phyloP scores from a whole-genome alignment of 139 green algal genomes.

The Diplosphaera chodatii region DNA sequence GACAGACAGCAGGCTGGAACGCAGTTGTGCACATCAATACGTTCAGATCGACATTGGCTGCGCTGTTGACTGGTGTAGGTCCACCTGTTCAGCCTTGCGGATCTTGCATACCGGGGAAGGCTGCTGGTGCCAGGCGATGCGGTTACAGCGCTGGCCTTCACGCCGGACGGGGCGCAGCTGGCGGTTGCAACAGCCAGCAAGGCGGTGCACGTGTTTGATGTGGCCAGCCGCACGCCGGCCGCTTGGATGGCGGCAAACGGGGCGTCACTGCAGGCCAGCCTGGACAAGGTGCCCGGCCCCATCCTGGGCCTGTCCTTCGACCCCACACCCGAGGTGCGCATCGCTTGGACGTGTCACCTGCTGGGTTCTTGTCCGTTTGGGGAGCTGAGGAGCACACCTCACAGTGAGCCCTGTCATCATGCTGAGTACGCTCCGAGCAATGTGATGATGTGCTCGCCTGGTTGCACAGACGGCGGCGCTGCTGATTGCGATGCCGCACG shows the following conservation, averaged over 20 bases:
- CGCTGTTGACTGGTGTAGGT: too few species aligned
- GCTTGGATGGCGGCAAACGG: constrained; percentile 26
- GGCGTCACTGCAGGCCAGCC: constrained; percentile 10
- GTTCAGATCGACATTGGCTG: too few species aligned
- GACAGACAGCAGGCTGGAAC: too few species aligned
- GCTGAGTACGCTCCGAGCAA: too few species aligned
- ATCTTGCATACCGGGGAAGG: constrained; percentile 11
- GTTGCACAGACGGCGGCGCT: background rate
- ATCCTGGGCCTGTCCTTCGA: constrained; percentile 27
- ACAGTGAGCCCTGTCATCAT: too few species aligned
- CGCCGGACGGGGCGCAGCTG: constrained; percentile 33
- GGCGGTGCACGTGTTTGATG: constrained; percentile 34
- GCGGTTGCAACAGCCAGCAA: constrained; percentile 32
- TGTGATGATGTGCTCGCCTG: background rate
- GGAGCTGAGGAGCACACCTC: too few species aligned
- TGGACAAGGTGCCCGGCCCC: constrained; percentile 34
- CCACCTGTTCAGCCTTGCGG: constrained; percentile 26
- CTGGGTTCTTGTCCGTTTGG: too few species aligned
- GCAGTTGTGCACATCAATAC: too few species aligned
- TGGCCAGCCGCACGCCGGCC: constrained; percentile 19
- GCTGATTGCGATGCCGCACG: background rate
- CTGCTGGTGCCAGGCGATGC: constrained; percentile 2
- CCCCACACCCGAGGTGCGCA: constrained; percentile 18
- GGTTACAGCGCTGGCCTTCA: constrained; percentile 48
- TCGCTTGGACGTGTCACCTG: too few species aligned